phyloP scores from a whole-genome alignment of 2,329 filamentous ascomycete species.

The Claviceps sp. region DNA sequence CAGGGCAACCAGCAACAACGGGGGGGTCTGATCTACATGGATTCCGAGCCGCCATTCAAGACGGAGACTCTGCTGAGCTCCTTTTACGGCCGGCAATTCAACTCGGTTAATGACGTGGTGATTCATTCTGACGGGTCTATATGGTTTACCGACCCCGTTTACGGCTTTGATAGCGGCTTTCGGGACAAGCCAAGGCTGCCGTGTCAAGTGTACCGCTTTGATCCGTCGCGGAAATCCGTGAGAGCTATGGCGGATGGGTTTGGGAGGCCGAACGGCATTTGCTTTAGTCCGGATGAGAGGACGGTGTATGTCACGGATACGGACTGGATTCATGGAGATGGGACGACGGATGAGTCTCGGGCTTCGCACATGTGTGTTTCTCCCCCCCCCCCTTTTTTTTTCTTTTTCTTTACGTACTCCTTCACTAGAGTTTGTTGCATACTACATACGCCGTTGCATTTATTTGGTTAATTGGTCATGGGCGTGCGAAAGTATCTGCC shows the following conservation, averaged over 20 bases:
- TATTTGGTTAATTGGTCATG: too few species aligned
- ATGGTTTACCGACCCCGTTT: conserved; percentile 52
- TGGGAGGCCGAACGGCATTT: conserved; percentile 40
- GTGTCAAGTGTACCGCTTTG: conserved; percentile 46
- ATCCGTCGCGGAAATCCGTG: conserved; percentile 34
- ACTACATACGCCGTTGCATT: too few species aligned
- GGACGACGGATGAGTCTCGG: neutral
- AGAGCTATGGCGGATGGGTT: conserved; percentile 45
- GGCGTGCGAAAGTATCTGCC: too few species aligned
- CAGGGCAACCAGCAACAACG: conserved; percentile 34
- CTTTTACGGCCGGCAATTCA: conserved; percentile 46
- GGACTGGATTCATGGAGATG: neutral
- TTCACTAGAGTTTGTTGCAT: too few species aligned
- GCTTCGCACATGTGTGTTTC: neutral
- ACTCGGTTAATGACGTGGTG: conserved; percentile 44
- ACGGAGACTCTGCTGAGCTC: conserved; percentile 37
- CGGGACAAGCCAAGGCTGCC: conserved; percentile 37
- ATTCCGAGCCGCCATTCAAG: neutral
- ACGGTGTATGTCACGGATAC: conserved; percentile 44
- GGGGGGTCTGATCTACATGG: conserved; percentile 19
- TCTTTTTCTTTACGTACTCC: too few species aligned
- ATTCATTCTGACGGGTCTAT: conserved; percentile 39
- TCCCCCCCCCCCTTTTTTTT: too few species aligned
- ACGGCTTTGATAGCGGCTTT: conserved; percentile 46
- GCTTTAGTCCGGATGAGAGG: conserved; percentile 39